phyloP scores from a whole-genome alignment of 208 protist genomes.

The Crithidia bombi region DNA sequence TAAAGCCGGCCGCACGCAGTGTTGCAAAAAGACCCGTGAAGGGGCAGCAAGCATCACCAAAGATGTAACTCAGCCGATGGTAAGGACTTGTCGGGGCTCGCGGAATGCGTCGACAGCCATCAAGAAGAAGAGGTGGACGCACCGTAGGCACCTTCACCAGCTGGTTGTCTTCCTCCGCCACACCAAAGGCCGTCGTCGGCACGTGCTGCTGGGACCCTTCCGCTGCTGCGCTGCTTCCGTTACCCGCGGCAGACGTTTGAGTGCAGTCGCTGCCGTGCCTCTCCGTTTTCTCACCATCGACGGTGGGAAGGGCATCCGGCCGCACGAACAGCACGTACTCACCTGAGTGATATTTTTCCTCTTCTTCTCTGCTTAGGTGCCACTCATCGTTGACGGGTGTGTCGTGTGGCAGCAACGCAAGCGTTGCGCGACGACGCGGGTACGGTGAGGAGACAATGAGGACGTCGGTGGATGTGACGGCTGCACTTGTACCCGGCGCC shows the following conservation, averaged over 20 bases:
- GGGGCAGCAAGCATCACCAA: slow-evolving; percentile 47
- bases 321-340: slow-evolving; percentile 1
- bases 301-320: slow-evolving; percentile 1
- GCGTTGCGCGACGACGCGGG: slow-evolving; percentile 41
- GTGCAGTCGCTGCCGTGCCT: no score
- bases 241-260: no score
- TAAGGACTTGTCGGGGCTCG: slow-evolving; percentile 9
- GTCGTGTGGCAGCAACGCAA: slow-evolving; percentile 59
- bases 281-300: background rate
- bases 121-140: background rate
- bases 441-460: slow-evolving; percentile 56
- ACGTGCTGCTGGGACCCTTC: no score
- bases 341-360: background rate
- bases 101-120: background rate
- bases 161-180: slow-evolving; percentile 18
- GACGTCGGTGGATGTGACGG: slow-evolving; percentile 20
- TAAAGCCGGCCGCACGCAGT: slow-evolving; percentile 55
- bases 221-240: no score
- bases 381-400: background rate
- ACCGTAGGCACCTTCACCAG: no score
- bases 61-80: slow-evolving; percentile 42
- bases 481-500: background rate
- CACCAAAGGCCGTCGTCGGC: slow-evolving; percentile 12
- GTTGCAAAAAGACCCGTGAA: slow-evolving; percentile 68
- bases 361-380: background rate